Conservation (phyloP, 345 rosid genomes). For the Leavenworthia alabamica region DNA sequence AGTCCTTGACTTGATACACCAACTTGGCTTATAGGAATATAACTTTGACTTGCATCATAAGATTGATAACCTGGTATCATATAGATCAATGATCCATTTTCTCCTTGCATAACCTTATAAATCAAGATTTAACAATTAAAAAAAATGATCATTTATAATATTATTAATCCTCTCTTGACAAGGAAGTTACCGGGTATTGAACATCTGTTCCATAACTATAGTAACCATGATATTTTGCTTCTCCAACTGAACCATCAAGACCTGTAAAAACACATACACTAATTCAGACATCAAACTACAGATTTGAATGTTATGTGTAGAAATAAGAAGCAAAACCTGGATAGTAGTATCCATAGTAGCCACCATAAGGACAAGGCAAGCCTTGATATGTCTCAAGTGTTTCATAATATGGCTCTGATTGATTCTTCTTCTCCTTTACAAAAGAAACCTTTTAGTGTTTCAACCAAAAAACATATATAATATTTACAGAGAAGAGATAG, state of each 20-base stretch:
- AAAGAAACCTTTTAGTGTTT: conserved; percentile 23
- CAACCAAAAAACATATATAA: background rate
- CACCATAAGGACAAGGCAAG: conserved; percentile 32
- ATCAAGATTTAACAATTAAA: no score
- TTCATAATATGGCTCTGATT: conserved; percentile 33
- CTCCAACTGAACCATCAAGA: conserved; percentile 34
- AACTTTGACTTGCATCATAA: conserved; percentile 32
- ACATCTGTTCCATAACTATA: conserved; percentile 39
- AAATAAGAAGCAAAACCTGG: no score
- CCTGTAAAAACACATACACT: no score
- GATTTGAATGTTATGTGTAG: no score
- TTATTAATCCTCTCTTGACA: background rate
- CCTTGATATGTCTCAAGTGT: conserved; percentile 35
- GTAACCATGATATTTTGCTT: conserved; percentile 33
- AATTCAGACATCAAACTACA: no score
- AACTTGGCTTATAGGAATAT: conserved; percentile 29
- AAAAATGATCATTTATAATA: no score
- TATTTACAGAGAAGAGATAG: background rate
- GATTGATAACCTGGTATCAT: conserved; percentile 37
- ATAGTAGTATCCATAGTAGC: conserved; percentile 39
- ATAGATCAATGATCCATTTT: conserved; percentile 48
- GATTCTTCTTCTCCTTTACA: conserved; percentile 28
- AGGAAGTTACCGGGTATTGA: conserved; percentile 41
- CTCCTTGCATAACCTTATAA: conserved; percentile 42
- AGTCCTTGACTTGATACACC: conserved; percentile 33